These are phyloP conservation scores for Gonium pectorale DNA, from an alignment of 139 green algal genomes.

Conservation along the genomic window DNA sequence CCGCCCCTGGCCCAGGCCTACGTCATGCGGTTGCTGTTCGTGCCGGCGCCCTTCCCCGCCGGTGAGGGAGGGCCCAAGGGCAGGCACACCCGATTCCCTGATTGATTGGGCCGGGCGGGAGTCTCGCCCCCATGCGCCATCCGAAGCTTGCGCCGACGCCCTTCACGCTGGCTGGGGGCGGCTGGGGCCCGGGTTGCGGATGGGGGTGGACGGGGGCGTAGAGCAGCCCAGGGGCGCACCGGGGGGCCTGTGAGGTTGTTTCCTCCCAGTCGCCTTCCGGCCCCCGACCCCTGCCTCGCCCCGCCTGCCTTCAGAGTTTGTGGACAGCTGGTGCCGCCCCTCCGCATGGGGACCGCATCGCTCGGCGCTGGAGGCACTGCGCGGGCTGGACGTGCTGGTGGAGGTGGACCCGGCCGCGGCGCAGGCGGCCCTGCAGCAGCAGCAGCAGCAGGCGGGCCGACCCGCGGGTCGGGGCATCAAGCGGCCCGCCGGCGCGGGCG, in stretches of 20 bases:
- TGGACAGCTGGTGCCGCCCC: constrained; percentile 38
- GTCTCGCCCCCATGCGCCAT: too few species aligned
- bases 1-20: constrained; percentile 77
- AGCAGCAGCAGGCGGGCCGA: not conserved
- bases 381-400: constrained; percentile 15
- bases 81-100: too few species aligned
- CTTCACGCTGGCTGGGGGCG: too few species aligned
- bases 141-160: not conserved
- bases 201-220: too few species aligned
- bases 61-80: constrained; percentile 37
- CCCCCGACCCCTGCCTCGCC: not conserved
- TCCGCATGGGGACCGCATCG: not conserved
- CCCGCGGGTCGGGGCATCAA: not conserved
- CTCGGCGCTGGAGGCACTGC: constrained; percentile 5
- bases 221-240: too few species aligned
- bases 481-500: not conserved
- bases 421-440: too few species aligned
- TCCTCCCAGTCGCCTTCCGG: too few species aligned
- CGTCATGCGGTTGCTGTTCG: constrained; percentile 75
- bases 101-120: too few species aligned
- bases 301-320: constrained; percentile 19
- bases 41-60: constrained; percentile 53
- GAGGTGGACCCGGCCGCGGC: too few species aligned
- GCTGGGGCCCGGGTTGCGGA: too few species aligned
- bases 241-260: too few species aligned